Evolutionary conservation across 108 stramenopile genomes (phyloP), one percentile per base, ranked within the genome.

Genomic region (Halocafeteria seosinensis): DNA sequence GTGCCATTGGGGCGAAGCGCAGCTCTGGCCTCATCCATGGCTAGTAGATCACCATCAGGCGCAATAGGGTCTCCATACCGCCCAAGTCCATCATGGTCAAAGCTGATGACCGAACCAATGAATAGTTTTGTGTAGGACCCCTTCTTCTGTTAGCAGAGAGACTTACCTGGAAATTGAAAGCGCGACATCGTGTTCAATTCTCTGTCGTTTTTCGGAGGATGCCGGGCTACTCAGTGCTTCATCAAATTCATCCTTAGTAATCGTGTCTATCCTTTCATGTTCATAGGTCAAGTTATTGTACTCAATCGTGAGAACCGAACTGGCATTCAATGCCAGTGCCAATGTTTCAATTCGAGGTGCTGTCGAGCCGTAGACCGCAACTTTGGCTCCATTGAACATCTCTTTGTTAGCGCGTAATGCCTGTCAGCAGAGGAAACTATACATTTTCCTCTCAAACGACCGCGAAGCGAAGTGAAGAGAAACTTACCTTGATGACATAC

Each of bases 51-150:
- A 34, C 66, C 75, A 36, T 71, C 36, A 4, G 75, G 71, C 34
- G 37, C 38, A 31, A 76, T 42, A 37, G 75, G 70, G 64, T 76
- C 75, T 0, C 71, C 67, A 34, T 76, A 76, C 24, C 75, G 51
- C 2, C 75, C 75, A 13, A 76, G 57, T 0, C 75, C 75, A 55
- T 76, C 75, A 53, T 76, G 75, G 28, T 76, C 71, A 23, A 76
- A 66, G 23, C 53, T 28, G 8, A 28, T 4, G 8, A 28, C 8
- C 53, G 5, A 8, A 8, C 53, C 11, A 31, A 31, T 28, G 8
- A 11, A 4, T 8, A 28, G 11, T 31, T 8, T 9, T 11, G 53
- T 31, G 30, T 11, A 9, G 53, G 30, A 31, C 8, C 8, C 53
- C 8, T 4, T 28, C 8, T 4, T 55, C 53, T 17, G 42, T 47